These are phyloP conservation scores for Suillus tomentosus DNA, from an alignment of 768 basidiomycete genomes.

Conservation along the genomic window DNA sequence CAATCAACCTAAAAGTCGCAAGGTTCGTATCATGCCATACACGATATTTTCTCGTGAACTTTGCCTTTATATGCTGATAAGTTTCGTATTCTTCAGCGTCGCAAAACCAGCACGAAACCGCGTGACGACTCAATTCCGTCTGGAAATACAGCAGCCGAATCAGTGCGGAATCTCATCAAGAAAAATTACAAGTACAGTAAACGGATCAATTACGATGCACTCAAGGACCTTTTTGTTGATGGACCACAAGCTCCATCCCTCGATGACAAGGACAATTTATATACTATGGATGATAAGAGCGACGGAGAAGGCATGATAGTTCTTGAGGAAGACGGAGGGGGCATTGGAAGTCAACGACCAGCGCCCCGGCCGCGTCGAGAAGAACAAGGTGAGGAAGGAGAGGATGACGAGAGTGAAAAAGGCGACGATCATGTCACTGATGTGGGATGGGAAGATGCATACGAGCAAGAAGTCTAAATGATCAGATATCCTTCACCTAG, in stretches of 20 bases:
- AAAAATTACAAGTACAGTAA: conserved; percentile 89
- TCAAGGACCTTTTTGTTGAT: conserved; percentile 75
- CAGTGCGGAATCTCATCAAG: conserved; percentile 58
- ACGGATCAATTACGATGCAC: conserved; percentile 91
- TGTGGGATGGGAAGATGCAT: conserved; percentile 50
- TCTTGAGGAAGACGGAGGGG: conserved; percentile 43
- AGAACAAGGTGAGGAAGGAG: conserved; percentile 21
- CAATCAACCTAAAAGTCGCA: conserved; percentile 59
- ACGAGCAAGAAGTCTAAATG: conserved; percentile 68
- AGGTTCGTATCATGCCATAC: conserved; percentile 63
- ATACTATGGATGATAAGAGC: conserved; percentile 51
- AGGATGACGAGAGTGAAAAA: conserved; percentile 41
- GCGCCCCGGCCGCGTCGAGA: conserved; percentile 15
- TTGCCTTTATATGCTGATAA: conserved; percentile 19
- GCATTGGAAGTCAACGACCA: conserved; percentile 35
- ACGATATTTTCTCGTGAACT: conserved; percentile 28
- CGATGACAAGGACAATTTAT: conserved; percentile 52
- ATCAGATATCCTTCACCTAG: background rate
- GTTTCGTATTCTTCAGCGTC: conserved; percentile 48
- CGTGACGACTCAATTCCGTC: conserved; percentile 69
- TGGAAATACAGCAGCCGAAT: conserved; percentile 36
- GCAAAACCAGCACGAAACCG: conserved; percentile 65
- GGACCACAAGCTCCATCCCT: conserved; percentile 20
- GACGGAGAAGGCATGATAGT: conserved; percentile 42
- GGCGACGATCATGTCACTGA: conserved; percentile 36